Base-by-base conservation (phyloP, 23 red algal species). In the Gracilariopsis chorda region DNA sequence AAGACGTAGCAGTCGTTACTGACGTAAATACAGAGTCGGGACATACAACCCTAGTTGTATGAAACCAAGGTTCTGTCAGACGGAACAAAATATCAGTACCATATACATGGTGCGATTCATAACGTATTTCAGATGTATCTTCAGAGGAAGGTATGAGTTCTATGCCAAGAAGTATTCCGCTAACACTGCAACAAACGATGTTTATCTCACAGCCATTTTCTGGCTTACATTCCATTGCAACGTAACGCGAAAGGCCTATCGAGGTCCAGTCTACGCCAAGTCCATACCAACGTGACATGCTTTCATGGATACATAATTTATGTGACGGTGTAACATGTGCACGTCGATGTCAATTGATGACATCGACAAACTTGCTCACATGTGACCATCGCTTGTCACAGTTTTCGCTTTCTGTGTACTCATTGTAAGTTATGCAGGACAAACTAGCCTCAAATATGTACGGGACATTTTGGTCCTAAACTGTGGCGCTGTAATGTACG, bases 151-250 rank as follows among this genome's bases (percentile, higher is more conserved):
- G 14, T 0, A 87, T 60, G 21, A 87, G 10, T 21, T 87, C 41
- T 8, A 87, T n/a, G 23, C 30, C 11, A 23, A 68, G 44, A 37
- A 87, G 35, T 2, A 68, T 87, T 2, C 82, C 82, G 37, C 51
- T 75, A 41, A 41, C 82, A 30, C 82, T 60, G 42, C 57, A 65
- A 14, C 58, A 60, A 20, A 41, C 82, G 29, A 36, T 87, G 29
- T 87, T 37, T 7, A 87, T 34, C 10, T 87, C 62, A 51, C 82
- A 87, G 36, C 82, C 82, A 72, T 87, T 87, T 70, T 87, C 57
- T 10, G 82, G 82, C 51, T 87, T 87, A 37, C 82, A n/a, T 1
- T 51, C 42, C 20, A 83, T 83, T 4, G 78, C 78, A 12, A 83
- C 53, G 49, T 83, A 83, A 33, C 40, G 36, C 8, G 78, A 27